Evolutionary conservation across 768 basidiomycete genomes (phyloP).

Genomic region (Gloeopeniophorella convolvens): DNA sequence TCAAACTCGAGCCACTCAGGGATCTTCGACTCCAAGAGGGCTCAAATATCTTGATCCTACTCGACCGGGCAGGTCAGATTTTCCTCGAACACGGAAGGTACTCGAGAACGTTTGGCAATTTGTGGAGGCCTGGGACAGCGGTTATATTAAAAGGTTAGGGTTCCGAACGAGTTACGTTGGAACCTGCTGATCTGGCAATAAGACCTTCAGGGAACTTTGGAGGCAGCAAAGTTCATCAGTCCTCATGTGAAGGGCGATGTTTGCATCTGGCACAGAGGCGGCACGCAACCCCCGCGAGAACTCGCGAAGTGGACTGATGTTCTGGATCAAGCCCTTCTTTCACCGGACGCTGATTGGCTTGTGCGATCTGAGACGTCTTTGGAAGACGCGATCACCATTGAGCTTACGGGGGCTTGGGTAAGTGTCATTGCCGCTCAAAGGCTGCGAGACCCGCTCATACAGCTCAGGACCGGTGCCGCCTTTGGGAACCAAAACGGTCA

Average conservation of each 20-base stretch:
- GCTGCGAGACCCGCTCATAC: no score
- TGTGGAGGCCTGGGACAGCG: conserved; percentile 12
- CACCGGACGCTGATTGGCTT: conserved; percentile 15
- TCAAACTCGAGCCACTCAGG: conserved; percentile 12
- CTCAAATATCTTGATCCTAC: conserved; percentile 9
- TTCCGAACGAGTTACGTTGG: background rate
- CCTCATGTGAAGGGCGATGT: conserved; percentile 5
- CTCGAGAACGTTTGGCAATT: conserved; percentile 15
- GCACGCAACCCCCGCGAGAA: background rate
- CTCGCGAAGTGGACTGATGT: conserved; percentile 14
- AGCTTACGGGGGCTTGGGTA: conserved; percentile 18
- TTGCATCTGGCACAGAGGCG: conserved; percentile 17
- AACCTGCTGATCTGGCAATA: background rate
- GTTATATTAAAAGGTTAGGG: conserved; percentile 11
- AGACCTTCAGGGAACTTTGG: conserved; percentile 17
- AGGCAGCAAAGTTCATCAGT: conserved; percentile 8
- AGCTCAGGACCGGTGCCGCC: no score
- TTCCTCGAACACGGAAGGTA: conserved; percentile 16
- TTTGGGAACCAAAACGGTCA: no score
- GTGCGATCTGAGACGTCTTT: conserved; percentile 14
- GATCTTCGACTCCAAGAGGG: conserved; percentile 14
- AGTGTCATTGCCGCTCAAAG: background rate
- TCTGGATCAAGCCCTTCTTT: conserved; percentile 4
- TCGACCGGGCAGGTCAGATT: conserved; percentile 14
- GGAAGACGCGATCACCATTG: conserved; percentile 16